Percentiles rank a stretch among this genome's conserved stretches.
Conservation (phyloP, 495 filamentous ascomycete species). For the Penicillium nucicola region DNA sequence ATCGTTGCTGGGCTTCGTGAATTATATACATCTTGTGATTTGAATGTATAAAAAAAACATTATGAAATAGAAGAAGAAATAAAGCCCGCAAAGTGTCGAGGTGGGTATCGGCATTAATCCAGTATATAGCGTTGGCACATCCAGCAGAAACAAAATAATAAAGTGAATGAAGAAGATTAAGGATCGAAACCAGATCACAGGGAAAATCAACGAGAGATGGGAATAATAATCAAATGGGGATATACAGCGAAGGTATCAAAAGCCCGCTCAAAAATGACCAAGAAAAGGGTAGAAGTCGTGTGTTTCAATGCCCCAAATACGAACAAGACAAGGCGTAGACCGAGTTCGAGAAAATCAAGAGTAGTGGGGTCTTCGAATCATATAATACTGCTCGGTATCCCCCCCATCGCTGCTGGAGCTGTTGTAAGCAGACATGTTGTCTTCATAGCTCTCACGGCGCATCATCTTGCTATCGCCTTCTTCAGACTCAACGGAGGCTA, state of each 20-base stretch:
- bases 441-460: slow-evolving; percentile 31
- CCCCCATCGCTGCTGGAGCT: slow-evolving; percentile 36
- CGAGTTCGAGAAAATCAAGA: background rate
- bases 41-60: slow-evolving; percentile 4
- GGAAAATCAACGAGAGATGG: background rate
- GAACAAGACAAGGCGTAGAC: too few species aligned
- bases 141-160: background rate
- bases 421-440: slow-evolving; percentile 30
- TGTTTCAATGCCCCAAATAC: too few species aligned
- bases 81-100: background rate
- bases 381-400: slow-evolving; percentile 29
- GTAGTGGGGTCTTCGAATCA: slow-evolving; percentile 25
- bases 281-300: too few species aligned
- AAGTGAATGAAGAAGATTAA: too few species aligned
- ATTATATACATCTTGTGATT: slow-evolving; percentile 5
- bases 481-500: slow-evolving; percentile 19
- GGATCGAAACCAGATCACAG: background rate
- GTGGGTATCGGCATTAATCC: background rate
- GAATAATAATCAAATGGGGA: background rate
- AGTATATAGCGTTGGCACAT: background rate
- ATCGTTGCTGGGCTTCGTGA: background rate
- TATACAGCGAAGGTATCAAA: too few species aligned
- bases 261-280: too few species aligned
- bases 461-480: slow-evolving; percentile 19
- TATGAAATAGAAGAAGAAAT: background rate